Conservation (phyloP, 805 yeast genomes). For the Candida boleticola region DNA sequence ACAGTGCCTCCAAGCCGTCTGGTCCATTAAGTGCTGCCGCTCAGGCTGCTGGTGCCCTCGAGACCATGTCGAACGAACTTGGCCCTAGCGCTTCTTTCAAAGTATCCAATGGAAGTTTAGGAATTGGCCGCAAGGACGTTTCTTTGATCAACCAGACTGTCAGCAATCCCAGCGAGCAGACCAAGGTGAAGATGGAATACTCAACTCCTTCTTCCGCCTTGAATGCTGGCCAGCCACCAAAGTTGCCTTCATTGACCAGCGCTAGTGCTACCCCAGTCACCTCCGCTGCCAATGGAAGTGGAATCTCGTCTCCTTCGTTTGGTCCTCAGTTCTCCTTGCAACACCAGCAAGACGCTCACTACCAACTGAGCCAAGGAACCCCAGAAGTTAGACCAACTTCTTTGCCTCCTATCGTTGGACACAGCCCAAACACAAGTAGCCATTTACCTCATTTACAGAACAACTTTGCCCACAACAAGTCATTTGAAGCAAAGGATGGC, state of each 20-base stretch:
- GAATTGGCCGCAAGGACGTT: slow-evolving; percentile 12
- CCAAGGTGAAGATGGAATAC: slow-evolving; percentile 15
- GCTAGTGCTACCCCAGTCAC: slow-evolving; percentile 16
- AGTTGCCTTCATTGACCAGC: slow-evolving; percentile 27
- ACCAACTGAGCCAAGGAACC: slow-evolving; percentile 14
- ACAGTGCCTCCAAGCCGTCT: slow-evolving; percentile 1
- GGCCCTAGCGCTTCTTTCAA: slow-evolving; percentile 45
- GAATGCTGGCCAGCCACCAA: slow-evolving; percentile 29
- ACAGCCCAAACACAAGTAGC: slow-evolving; percentile 7
- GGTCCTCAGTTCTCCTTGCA: slow-evolving; percentile 38
- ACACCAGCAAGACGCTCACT: slow-evolving; percentile 17
- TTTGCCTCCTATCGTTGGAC: slow-evolving; percentile 20
- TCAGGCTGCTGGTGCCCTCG: slow-evolving; percentile 45
- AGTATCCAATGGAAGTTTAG: slow-evolving; percentile 9
- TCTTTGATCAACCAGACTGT: slow-evolving; percentile 28
- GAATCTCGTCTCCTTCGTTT: slow-evolving; percentile 42
- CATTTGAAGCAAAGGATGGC: neutral
- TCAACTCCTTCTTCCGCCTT: slow-evolving; percentile 41
- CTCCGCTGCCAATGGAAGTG: slow-evolving; percentile 8
- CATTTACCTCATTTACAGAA: slow-evolving; percentile 30
- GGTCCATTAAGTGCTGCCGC: slow-evolving; percentile 18
- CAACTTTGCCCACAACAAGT: slow-evolving; percentile 9
- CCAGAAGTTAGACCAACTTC: slow-evolving; percentile 13
- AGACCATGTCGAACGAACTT: slow-evolving; percentile 41
- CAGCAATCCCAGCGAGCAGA: slow-evolving; percentile 23